Evolutionary conservation across 306 rosid genomes (phyloP), one percentile per base, ranked within the genome.

Genomic region (Macrotyloma uniflorum): DNA sequence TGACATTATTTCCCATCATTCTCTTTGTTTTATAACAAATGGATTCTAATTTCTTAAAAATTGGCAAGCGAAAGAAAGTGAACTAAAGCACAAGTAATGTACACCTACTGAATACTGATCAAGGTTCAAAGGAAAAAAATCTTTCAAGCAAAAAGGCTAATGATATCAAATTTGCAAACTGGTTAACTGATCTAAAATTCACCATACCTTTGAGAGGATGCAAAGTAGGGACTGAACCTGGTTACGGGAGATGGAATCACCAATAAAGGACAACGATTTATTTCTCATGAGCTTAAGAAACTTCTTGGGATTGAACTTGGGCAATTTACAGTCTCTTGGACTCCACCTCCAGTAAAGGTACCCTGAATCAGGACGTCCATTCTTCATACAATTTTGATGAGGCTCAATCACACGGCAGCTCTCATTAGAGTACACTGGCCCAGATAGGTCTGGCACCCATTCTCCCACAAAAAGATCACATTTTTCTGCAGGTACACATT

Each of bases 201-300:
- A 77, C 11, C 19, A 47, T 82, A 92, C 97, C 95, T 89, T 84
- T 24, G 93, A 90, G 75, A 94, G 96, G 59, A 83, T 86, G 82
- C 97, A 89, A n/a, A 94, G 88, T 71, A 92, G 85, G 50, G 98
- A 92, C 50, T 94, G 98, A 5, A 88, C 95, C 54, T 92, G 97
- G 80, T 94, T 94, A 4, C 97, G 90, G 12, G 94, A 88, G 64
- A 95, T 95, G 70, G 98, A 95, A 89, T 92, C 98, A 3, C 98
- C 97, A 23, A 91, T 45, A 70, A 95, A 95, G 4, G 91, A 90
- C 91, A 90, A 84, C 55, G 88, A 86, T 79, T 85, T 92, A 64
- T 86, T 62, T 63, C 88, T 89, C 98, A 92, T 91, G 4, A 75
- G 72, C 81, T 73, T 71, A 62, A 95, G 97, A 87, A 95, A 92